A percentile compares a stretch with the other conserved stretches of the same genome.
phyloP scores from a whole-genome alignment of 768 basidiomycete genomes.

The Tephrocybe sp. region DNA sequence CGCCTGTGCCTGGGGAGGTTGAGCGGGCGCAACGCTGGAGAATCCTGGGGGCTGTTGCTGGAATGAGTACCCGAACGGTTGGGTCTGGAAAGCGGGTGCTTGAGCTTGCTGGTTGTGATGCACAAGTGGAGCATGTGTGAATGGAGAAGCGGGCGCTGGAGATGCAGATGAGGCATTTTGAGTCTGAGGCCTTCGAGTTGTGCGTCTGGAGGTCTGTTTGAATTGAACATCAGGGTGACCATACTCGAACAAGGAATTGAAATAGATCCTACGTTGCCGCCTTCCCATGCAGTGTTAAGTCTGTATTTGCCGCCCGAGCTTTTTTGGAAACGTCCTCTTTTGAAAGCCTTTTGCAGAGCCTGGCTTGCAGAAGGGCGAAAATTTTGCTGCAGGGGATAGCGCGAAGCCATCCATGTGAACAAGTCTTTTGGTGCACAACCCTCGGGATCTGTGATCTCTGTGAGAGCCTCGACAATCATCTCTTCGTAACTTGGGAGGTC shows the following conservation, averaged over 20 bases:
- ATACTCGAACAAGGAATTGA: neutral
- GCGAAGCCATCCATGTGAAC: conserved; percentile 80
- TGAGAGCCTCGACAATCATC: conserved; percentile 83
- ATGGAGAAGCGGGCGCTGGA: conserved; percentile 44
- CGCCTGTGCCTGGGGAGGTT: conserved; percentile 26
- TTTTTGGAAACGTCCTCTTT: conserved; percentile 79
- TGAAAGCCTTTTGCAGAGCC: conserved; percentile 83
- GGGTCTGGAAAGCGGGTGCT: conserved; percentile 4
- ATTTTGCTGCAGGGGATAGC: conserved; percentile 84
- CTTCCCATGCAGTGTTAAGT: conserved; percentile 76
- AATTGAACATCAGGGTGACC: too few relatives aligned
- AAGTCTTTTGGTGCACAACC: conserved; percentile 82
- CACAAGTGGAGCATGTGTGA: conserved; percentile 54
- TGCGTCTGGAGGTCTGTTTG: conserved; percentile 67
- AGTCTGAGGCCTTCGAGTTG: conserved; percentile 79
- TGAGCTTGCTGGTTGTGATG: conserved; percentile 28
- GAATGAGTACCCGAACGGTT: conserved; percentile 12
- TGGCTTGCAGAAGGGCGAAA: conserved; percentile 89
- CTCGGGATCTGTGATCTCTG: conserved; percentile 63
- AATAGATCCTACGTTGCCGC: conserved; percentile 61
- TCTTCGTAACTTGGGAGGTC: conserved; percentile 87
- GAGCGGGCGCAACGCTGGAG: conserved; percentile 23
- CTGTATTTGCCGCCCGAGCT: conserved; percentile 70
- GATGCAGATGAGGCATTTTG: conserved; percentile 28
- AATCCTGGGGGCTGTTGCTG: conserved; percentile 13